A percentile compares a stretch with the other conserved stretches of the same genome.
These are phyloP conservation scores for Hibiscus tridactylites DNA, from an alignment of 345 rosid species.

Conservation along the genomic window DNA sequence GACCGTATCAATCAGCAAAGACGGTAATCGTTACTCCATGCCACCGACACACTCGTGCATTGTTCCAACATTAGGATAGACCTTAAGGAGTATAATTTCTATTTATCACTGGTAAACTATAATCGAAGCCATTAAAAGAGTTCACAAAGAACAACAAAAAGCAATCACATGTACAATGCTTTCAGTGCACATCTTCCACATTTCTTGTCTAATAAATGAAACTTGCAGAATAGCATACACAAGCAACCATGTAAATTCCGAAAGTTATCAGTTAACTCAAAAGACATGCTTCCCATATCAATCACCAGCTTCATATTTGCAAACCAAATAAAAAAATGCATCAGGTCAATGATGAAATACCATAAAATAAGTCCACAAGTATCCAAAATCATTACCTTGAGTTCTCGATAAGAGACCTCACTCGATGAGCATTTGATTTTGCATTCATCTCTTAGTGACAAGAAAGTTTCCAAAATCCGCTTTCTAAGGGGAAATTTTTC, in stretches of 20 bases:
- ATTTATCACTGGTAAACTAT: background rate
- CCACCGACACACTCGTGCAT: background rate
- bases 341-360: background rate
- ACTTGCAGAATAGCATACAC: background rate
- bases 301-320: background rate
- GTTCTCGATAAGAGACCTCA: conserved; percentile 51
- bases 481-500: conserved; percentile 26
- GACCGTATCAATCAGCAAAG: conserved; percentile 2
- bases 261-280: background rate
- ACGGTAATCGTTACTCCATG: background rate
- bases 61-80: background rate
- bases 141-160: background rate
- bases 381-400: conserved; percentile 50
- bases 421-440: conserved; percentile 13
- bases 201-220: background rate
- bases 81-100: background rate
- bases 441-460: conserved; percentile 24
- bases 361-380: background rate
- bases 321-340: background rate
- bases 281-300: background rate
- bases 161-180: background rate
- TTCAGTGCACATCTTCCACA: background rate
- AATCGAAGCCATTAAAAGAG: background rate
- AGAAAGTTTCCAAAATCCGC: conserved; percentile 51
- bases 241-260: background rate